phyloP scores from a whole-genome alignment of 78 protist species.

The Capsaspora owczarzaki region DNA sequence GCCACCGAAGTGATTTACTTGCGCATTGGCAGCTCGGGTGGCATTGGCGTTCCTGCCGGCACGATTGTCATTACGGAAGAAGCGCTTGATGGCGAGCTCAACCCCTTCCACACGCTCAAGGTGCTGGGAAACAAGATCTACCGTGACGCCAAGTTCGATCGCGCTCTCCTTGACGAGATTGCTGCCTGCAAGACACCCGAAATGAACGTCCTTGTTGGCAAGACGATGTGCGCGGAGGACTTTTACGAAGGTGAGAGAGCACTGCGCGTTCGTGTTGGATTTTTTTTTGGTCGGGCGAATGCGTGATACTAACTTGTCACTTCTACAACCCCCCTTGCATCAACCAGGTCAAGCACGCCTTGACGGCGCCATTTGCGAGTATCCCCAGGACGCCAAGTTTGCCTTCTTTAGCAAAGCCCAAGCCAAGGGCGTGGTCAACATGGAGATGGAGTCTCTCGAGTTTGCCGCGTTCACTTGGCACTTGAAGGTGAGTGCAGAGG shows the following conservation, averaged over 20 bases:
- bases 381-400: slow-evolving; percentile 22
- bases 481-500: too few species aligned
- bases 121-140: background rate
- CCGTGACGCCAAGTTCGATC: background rate
- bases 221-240: slow-evolving; percentile 36
- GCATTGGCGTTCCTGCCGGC: slow-evolving; percentile 21
- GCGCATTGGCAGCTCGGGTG: slow-evolving; percentile 34
- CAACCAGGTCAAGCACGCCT: slow-evolving; percentile 29
- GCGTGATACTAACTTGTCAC: too few species aligned
- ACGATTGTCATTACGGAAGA: slow-evolving; percentile 13
- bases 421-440: slow-evolving; percentile 15
- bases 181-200: background rate
- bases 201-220: slow-evolving; percentile 12
- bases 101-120: background rate
- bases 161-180: background rate
- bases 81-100: slow-evolving; percentile 18
- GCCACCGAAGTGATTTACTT: slow-evolving; percentile 8
- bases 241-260: slow-evolving; percentile 20
- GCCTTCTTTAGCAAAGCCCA: slow-evolving; percentile 12
- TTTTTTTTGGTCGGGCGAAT: background rate
- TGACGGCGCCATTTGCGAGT: slow-evolving; percentile 44
- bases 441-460: slow-evolving; percentile 39
- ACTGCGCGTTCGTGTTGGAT: background rate
- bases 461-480: slow-evolving; percentile 24
- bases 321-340: too few species aligned